Conservation (phyloP, 2,329 filamentous ascomycete species). For the Neobulgaria alba region DNA sequence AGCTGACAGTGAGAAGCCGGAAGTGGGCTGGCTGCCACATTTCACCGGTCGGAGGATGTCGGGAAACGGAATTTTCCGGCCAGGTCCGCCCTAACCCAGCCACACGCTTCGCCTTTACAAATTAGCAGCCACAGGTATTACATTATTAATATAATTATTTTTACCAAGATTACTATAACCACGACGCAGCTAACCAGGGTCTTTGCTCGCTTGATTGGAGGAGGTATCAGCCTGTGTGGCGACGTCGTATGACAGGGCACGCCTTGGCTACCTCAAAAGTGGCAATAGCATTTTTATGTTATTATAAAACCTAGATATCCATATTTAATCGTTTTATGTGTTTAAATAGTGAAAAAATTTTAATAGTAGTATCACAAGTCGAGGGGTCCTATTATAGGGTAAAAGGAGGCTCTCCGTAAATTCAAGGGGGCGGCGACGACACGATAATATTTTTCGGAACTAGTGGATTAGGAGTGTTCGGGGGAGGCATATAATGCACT, state of each 20-base stretch:
- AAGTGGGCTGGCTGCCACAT: neutral
- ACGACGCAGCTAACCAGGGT: constrained; percentile 2
- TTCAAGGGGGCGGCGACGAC: constrained; percentile 2
- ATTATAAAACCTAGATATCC: constrained; percentile 3
- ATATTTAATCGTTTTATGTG: constrained; percentile 5
- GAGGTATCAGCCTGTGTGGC: constrained; percentile 3
- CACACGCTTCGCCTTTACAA: no score
- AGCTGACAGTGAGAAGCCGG: neutral
- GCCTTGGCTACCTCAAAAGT: neutral
- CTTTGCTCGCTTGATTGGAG: constrained; percentile 6
- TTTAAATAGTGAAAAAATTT: constrained; percentile 4
- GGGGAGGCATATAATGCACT: constrained; percentile 5
- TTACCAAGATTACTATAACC: constrained; percentile 4
- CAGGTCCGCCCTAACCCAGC: constrained; percentile 3
- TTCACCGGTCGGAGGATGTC: constrained; percentile 3
- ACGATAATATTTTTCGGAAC: constrained; percentile 2
- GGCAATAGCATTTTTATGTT: neutral
- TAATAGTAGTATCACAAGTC: constrained; percentile 4
- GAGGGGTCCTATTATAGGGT: constrained; percentile 4
- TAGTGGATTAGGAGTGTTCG: constrained; percentile 4
- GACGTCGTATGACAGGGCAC: neutral
- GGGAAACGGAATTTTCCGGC: constrained; percentile 8
- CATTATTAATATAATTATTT: constrained; percentile 2
- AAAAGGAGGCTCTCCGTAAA: constrained; percentile 1
- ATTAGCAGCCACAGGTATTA: constrained; percentile 2